phyloP scores from a whole-genome alignment of 306 rosid species.

The Glycyrrhiza uralensis region DNA sequence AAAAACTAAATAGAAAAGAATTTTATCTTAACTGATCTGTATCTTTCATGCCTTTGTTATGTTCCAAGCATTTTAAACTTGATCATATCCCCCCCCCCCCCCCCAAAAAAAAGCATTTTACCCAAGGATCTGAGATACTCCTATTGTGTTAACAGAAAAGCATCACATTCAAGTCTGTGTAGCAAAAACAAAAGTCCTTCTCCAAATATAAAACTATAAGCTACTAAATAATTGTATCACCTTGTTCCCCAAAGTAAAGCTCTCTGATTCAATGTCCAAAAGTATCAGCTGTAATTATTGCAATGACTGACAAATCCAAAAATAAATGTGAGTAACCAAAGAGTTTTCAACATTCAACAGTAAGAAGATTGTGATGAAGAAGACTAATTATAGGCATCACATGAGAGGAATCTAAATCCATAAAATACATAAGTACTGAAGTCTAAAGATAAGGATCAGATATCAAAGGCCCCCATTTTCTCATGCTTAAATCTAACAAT shows the following conservation, averaged over 20 bases:
- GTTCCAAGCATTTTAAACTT: too few species aligned
- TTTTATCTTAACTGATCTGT: too few species aligned
- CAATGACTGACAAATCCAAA: conserved; percentile 15
- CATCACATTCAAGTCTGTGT: conserved; percentile 34
- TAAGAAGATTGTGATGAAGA: conserved; percentile 14
- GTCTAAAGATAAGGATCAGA: too few species aligned
- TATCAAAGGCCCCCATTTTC: too few species aligned
- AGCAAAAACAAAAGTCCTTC: conserved; percentile 13
- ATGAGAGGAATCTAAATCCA: conserved; percentile 20
- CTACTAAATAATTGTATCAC: conserved; percentile 18
- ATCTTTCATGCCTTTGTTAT: too few species aligned
- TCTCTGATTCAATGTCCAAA: conserved; percentile 7
- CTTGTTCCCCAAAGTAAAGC: background rate
- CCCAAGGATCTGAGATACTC: conserved; percentile 24
- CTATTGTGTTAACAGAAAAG: conserved; percentile 22
- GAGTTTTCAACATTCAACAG: conserved; percentile 33
- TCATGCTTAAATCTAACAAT: too few species aligned
- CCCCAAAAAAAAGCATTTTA: too few species aligned
- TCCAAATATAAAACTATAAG: background rate
- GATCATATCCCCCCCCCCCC: too few species aligned
- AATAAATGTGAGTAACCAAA: background rate
- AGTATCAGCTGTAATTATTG: conserved; percentile 25
- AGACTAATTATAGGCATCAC: conserved; percentile 13
- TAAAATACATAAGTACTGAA: background rate
- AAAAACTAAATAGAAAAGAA: background rate